Percentiles rank a stretch among this genome's conserved stretches.
These are phyloP conservation scores for Colletotrichum coccodes DNA, from an alignment of 2,329 filamentous ascomycete genomes.

Conservation along the genomic window DNA sequence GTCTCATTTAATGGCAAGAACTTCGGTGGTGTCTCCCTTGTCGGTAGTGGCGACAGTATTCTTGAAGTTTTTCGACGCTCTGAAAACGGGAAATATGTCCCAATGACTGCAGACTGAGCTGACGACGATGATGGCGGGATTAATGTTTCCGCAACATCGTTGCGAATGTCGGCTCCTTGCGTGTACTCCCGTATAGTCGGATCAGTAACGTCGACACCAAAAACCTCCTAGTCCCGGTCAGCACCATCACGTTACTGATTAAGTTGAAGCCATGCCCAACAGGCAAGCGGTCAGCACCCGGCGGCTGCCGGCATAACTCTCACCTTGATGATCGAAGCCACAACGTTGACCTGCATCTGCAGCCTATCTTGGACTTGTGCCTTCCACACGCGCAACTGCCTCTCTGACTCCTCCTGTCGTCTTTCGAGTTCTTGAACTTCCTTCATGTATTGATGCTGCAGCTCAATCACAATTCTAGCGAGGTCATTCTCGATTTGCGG, in stretches of 20 bases:
- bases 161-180: background rate
- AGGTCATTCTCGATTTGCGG: constrained; percentile 7
- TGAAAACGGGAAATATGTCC: background rate
- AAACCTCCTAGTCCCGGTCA: background rate
- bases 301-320: no score
- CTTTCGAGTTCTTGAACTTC: constrained; percentile 1
- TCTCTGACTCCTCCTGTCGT: background rate
- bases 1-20: background rate
- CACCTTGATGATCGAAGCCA: constrained; percentile 7
- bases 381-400: background rate
- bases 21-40: no score
- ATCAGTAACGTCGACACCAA: background rate
- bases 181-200: no score
- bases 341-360: constrained; percentile 16
- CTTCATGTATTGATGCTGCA: constrained; percentile 8
- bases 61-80: background rate
- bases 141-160: no score
- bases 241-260: background rate
- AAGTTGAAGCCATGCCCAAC: background rate
- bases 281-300: no score
- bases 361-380: constrained; percentile 1
- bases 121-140: background rate
- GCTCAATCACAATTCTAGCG: constrained; percentile 6
- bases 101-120: background rate
- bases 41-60: no score